Base-by-base conservation (phyloP, 208 protist species). In the Porcisia hertigi region DNA sequence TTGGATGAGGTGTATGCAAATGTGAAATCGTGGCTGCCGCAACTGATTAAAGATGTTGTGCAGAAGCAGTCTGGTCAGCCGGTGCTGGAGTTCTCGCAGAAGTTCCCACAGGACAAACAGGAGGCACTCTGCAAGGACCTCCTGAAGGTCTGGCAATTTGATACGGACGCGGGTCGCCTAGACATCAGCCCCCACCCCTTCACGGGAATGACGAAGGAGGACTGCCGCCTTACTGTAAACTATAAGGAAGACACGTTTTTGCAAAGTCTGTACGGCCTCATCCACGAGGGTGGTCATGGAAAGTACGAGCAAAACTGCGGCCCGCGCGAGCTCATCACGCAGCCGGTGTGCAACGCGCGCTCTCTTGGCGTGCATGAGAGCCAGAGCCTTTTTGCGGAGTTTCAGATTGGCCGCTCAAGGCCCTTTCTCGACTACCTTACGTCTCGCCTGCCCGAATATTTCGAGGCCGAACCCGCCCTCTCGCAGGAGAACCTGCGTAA, bases 151-250 rank as follows among this genome's bases (percentile, higher is more conserved):
- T 92, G 85, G 90, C 74, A 92, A 36, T 97, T 94, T 76, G 88
- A 95, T 79, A 92, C 95, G 80, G 88, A 96, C 0, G 83, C 60
- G 30, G 94, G 94, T 49, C 88, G 96, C 20, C 82, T 97, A 55
- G 96, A 98, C 73, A 75, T 92, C 52, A 95, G 91, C 41, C n/a
- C 86, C 9, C 96, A 98, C 73, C 94, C 96, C 3, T 98, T 97
- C 83, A 95, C 91, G 16, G 93, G 86, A 47, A 91, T 90, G 77
- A 80, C 84, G 49, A 87, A 88, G 78, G 86, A 91, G 49, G 96
- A 98, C 84, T 86, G 87, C 62, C 88, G 96, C 49, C 87, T 98
- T 62, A 98, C 96, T 1, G 95, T 91, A 4, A 86, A 88, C 73
- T 98, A 93, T 77, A 58, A 20, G n/a, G 88, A 89, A 11, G 69